Base-by-base conservation (phyloP, 129 eudicot genomes). In the Flaveria robusta region DNA sequence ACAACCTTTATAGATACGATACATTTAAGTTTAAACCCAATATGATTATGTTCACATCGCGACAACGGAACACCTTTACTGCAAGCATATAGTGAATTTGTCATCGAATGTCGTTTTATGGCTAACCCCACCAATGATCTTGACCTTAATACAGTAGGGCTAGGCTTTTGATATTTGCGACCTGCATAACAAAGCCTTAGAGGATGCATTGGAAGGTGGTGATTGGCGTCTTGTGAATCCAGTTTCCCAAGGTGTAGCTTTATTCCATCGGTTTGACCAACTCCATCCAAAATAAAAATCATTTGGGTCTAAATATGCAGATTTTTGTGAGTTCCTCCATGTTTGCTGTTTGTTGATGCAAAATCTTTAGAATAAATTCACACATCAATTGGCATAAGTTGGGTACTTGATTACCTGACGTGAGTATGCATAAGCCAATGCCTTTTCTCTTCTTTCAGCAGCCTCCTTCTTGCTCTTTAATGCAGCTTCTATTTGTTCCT, bases 201-300 rank as follows among this genome's bases (percentile, higher is more conserved):
- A 31, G 20, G 9, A 80, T 54, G 91, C 80, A n/a, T 84, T 84
- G 23, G 89, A 84, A 42, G 93, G 87, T 23, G 90, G 86, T 20
- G 90, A 88, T 70, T 84, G 86, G 65, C 87, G 86, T 76, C 93
- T 84, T 34, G 39, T 34, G 7, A 1, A 83, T 78, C 24, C 11
- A 8, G 27, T 10, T 18, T 71, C 50, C 92, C 89, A 85, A 72
- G 96, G 97, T n/a, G 92, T 86, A 41, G 87, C 80, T 6, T 86
- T 93, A 92, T 89, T 83, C 93, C 97, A 89, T 24, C 88, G 78
- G 68, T 90, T 89, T 58, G 86, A 74, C 97, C 97, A 89, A 71
- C 87, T 92, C 97, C 97, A 89, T 31, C 88, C 96, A 93, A 96
- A 92, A n/a, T 79, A 86, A 23, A 93, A 87, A 75, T 83, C 70